Base-by-base conservation (phyloP, 148 eudicot genomes). In the Vaccinium macrocarpon region DNA sequence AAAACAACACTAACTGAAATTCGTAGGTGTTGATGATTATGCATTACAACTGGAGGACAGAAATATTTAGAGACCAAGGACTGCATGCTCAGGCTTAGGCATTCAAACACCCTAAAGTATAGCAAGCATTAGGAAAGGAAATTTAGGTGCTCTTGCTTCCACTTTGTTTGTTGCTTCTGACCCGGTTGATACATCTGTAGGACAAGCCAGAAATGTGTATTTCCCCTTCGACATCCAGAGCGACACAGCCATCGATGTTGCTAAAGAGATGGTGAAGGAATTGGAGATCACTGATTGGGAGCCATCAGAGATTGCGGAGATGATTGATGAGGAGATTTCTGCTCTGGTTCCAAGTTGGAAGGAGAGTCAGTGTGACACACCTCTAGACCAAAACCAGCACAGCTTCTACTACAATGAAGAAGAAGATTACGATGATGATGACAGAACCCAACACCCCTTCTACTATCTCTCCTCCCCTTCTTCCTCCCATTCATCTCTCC, bases 181-280 rank as follows among this genome's bases (percentile, higher is more conserved):
- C 82, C 35, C 19, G 27, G 14, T 25, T 57, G 51, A 82, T 81
- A 16, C 32, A n/a, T 6, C 73, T 72, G 82, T 85, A 90, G 92
- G 91, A 77, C 78, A 82, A 80, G 84, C 82, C 1, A 87, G 88
- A 56, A 86, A 89, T 62, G 87, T 90, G 27, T 90, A 73, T 82
- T 90, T 90, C 52, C 92, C 92, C 0, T 90, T 90, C 32, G 92
- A 90, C 77, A 84, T 86, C 61, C 57, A 82, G 19, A 86, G 57
- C 29, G 92, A 90, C 80, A 89, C 90, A 5, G 87, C 92, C 18
- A n/a, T 76, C 2, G 90, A 89, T 48, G 92, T 90, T 13, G 92
- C 92, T 15, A 82, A 53, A 48, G 91, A 90, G 80, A 90, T 90
- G 92, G 92, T 90, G 79, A 89, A 89, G 92, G 92, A 90, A 66